A percentile compares a stretch with the other conserved stretches of the same genome.
Conservation (phyloP, 1,284 basidiomycete genomes). For the Porodaedalea pini region DNA sequence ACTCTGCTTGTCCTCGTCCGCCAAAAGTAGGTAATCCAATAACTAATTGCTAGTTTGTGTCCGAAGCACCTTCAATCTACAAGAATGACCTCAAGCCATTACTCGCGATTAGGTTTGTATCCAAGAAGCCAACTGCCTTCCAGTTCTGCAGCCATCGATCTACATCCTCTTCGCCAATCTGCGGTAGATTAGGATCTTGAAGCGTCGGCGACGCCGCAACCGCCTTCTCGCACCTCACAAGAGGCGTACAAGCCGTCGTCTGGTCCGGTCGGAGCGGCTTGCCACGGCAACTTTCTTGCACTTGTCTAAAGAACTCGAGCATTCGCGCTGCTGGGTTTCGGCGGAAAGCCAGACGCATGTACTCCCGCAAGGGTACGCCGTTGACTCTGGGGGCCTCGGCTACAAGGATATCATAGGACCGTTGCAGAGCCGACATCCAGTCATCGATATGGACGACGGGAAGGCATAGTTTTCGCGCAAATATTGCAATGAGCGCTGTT, state of each 20-base stretch:
- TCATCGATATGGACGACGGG: constrained; percentile 9
- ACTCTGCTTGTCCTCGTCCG: too few relatives aligned
- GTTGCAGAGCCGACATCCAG: constrained; percentile 7
- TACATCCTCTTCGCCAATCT: constrained; percentile 7
- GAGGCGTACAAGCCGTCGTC: neutral
- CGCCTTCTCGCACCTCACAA: constrained; percentile 2
- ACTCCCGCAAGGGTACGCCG: neutral
- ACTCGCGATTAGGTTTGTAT: neutral
- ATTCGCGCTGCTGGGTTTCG: constrained; percentile 15
- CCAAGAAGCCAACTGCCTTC: constrained; percentile 13
- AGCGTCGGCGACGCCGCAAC: constrained; percentile 10
- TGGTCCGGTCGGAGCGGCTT: neutral
- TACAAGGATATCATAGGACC: neutral
- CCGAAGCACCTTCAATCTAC: too few relatives aligned
- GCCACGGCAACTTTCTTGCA: neutral
- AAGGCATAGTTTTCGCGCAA: constrained; percentile 3
- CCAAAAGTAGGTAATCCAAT: too few relatives aligned
- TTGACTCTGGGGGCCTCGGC: neutral
- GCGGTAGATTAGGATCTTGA: neutral
- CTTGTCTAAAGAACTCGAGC: constrained; percentile 12
- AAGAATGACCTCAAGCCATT: neutral
- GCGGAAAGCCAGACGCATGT: neutral
- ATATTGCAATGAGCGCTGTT: neutral
- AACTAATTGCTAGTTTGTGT: too few relatives aligned
- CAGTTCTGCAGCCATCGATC: constrained; percentile 6